phyloP scores from a whole-genome alignment of 108 stramenopile genomes.

The Pseudonitzschia pungens region DNA sequence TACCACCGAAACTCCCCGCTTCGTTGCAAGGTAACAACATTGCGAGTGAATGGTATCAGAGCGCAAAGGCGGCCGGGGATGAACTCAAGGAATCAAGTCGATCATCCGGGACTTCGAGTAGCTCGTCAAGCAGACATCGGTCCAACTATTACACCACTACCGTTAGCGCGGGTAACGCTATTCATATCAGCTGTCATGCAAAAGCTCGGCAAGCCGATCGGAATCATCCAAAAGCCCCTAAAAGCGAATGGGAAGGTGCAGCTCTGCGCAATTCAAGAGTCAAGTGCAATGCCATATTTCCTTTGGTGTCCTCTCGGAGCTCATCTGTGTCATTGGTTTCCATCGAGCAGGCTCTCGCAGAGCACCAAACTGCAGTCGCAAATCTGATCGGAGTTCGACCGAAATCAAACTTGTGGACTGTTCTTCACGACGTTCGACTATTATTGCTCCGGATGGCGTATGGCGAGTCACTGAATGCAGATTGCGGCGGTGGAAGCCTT shows the following conservation, averaged over 20 bases:
- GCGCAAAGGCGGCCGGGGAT: conserved; percentile 48
- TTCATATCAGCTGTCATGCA: conserved; percentile 74
- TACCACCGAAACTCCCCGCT: conserved; percentile 52
- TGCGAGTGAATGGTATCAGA: conserved; percentile 45
- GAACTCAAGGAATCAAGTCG: conserved; percentile 42
- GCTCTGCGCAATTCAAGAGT: conserved; percentile 76
- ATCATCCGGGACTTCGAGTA: conserved; percentile 30
- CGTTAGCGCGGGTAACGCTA: conserved; percentile 83
- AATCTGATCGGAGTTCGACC: conserved; percentile 69
- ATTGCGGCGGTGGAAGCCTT: conserved; percentile 85
- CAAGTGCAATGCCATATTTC: conserved; percentile 80
- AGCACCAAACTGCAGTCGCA: conserved; percentile 57
- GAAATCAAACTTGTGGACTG: conserved; percentile 76
- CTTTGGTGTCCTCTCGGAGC: conserved; percentile 73
- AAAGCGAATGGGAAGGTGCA: conserved; percentile 89
- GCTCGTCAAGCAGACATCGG: conserved; percentile 35
- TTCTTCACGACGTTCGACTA: conserved; percentile 75
- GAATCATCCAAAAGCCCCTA: conserved; percentile 78
- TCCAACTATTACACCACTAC: conserved; percentile 56
- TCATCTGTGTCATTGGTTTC: conserved; percentile 72
- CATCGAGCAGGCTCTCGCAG: conserved; percentile 68
- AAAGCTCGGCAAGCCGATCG: conserved; percentile 72
- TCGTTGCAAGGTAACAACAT: conserved; percentile 33
- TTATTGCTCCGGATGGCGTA: conserved; percentile 74
- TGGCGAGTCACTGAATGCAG: conserved; percentile 72